These are phyloP conservation scores for Rhizopogon vesiculosus DNA, from an alignment of 768 basidiomycete species.

Conservation along the genomic window DNA sequence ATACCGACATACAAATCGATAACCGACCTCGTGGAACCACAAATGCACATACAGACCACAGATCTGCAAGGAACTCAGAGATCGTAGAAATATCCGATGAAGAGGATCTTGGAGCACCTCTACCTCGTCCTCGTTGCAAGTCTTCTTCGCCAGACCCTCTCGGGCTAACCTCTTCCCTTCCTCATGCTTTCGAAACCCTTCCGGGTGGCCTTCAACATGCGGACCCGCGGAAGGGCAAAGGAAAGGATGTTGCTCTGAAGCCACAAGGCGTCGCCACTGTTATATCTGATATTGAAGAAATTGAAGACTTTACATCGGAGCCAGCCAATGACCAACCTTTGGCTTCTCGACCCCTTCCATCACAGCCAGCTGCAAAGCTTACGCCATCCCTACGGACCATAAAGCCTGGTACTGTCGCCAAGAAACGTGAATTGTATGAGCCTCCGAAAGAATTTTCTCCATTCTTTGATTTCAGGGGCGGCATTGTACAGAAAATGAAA, in stretches of 20 bases:
- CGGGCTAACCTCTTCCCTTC: not conserved
- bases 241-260: not conserved
- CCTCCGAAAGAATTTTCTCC: not conserved
- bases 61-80: constrained; percentile 12
- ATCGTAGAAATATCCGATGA: constrained; percentile 11
- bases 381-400: constrained; percentile 1
- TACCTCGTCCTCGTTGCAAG: constrained; percentile 7
- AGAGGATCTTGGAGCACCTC: constrained; percentile 19
- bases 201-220: constrained; percentile 7
- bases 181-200: constrained; percentile 18
- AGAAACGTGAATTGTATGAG: constrained; percentile 10
- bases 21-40: not conserved
- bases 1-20: constrained; percentile 20
- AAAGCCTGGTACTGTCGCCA: constrained; percentile 7
- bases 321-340: constrained; percentile 14
- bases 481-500: constrained; percentile 17
- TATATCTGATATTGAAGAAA: constrained; percentile 6
- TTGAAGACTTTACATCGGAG: constrained; percentile 7
- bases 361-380: not conserved
- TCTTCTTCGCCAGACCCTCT: constrained; percentile 22
- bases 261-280: not conserved
- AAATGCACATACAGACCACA: not conserved
- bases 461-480: too few relatives aligned
- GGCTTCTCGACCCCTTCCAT: not conserved
- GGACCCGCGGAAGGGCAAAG: constrained; percentile 18